Base-by-base conservation (phyloP, 495 filamentous ascomycete species). In the Neurospora sp. region DNA sequence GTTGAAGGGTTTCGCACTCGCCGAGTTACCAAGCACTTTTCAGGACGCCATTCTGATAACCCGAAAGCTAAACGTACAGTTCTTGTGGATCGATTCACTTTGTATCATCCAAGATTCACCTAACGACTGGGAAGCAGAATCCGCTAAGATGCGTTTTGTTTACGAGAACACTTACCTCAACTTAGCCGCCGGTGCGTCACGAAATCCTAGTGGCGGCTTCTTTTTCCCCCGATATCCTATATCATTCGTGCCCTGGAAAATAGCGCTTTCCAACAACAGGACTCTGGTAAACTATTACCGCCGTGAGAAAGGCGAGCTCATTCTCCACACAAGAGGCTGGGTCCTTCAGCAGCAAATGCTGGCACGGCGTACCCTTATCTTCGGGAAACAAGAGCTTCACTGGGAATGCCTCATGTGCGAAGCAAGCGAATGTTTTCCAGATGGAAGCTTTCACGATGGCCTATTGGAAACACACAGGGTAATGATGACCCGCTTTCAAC, bases 291-390 rank as follows among this genome's bases (percentile, higher is more conserved):
- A 27, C 27, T 27, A 27, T 27, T 27, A 27, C 27, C 27, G 27
- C 27, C 27, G 27, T 27, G 27, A 27, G 27, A 27, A 27, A 27
- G 27, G 27, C 27, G 27, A 20, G 8, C 4, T 22, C 20, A 22
- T 1, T 14, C 39, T 74, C 27, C 40, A 71, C 7, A 59, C 38
- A 5, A 72, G 77, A 17, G 76, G 77, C 39, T 79, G 77, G 77
- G 35, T 76, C 35, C 69, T 79, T 3, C 76, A 79, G 27, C 74
- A 79, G 17, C 74, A 78, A 41, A 44, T 77, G 8, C 68, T 78
- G 35, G 10, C 74, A 1, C 72, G 73, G 5, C 74, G 77, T 17
- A 65, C 74, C 10, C 69, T 78, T 12, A 70, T 70, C 0, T 77
- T 75, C 1, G 74, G 76, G 6, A 8, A 4, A 65, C 22, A 65